Evolutionary conservation across 192 early-diverging fungal species (phyloP), one percentile per base, ranked within the genome.

Genomic region (Linderina pennispora): DNA sequence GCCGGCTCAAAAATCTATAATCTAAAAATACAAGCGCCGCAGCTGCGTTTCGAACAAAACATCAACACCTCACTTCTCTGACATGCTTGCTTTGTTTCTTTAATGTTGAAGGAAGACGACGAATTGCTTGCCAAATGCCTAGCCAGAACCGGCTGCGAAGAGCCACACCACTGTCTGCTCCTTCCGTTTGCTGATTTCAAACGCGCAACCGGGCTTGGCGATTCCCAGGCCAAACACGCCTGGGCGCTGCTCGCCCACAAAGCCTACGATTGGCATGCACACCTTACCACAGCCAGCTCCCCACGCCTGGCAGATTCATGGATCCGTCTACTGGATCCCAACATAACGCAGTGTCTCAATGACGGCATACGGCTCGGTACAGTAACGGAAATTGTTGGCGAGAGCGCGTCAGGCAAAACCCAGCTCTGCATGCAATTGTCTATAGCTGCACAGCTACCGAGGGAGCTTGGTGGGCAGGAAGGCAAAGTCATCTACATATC

Each of bases 351-450:
- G 13, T 58, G 78, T 17, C 58, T 88, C 11, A 77, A 77, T 10
- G 80, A 77, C 11, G 84, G 84, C 0, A 52, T 88, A 13, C 74
- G 70, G 24, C 58, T 76, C 1, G 60, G 70, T 4, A 77, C 69
- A n/a, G 75, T 89, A 6, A 81, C 79, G 1, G 87, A 89, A 47
- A 50, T 89, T 10, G 83, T 85, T 1, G 87, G 87, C 3, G 82
- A 85, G 52, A 90, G 87, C 43, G 82, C 79, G 19, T 65, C 80
- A 2, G 94, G 94, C 14, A 97, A 97, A 48, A 89, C 94, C 0
- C 88, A 91, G 47, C 53, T 97, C 6, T 84, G 84, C 19, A 52
- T 97, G 38, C 94, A 97, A 55, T 55, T 94, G 23, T 80, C 82
- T 23, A 51, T 90, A 6, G 77, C 78, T 9, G 83, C 74, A 0